These are phyloP conservation scores for Trichoderma sp. DNA, from an alignment of 2,329 filamentous ascomycete species.

Conservation along the genomic window DNA sequence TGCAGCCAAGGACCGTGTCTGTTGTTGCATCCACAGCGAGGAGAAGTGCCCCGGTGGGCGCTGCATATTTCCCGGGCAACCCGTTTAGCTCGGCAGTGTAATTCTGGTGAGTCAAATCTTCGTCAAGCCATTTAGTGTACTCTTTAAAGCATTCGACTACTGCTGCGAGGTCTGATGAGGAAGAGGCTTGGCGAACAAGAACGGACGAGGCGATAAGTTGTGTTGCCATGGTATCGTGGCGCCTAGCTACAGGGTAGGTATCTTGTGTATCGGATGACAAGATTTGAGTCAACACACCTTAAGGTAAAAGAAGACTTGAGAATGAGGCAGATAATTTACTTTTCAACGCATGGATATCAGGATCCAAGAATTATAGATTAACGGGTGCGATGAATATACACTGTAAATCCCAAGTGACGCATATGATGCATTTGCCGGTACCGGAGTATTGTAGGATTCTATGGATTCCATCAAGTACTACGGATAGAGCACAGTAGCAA, in stretches of 20 bases:
- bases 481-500: no score
- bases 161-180: conserved; percentile 22
- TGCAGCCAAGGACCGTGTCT: conserved; percentile 26
- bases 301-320: background rate
- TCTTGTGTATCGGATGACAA: background rate
- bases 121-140: conserved; percentile 28
- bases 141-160: conserved; percentile 26
- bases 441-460: background rate
- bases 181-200: conserved; percentile 25
- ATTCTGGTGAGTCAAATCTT: conserved; percentile 30
- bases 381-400: background rate
- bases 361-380: background rate
- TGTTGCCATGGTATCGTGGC: background rate
- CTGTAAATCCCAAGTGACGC: background rate
- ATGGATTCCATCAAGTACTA: background rate
- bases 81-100: conserved; percentile 25
- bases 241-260: background rate
- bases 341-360: background rate
- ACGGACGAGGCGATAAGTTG: background rate
- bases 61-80: conserved; percentile 29
- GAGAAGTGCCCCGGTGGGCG: conserved; percentile 27
- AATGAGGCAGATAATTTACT: background rate
- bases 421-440: background rate
- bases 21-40: conserved; percentile 25
- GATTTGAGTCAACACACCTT: background rate